phyloP scores from a whole-genome alignment of 2,329 filamentous ascomycete species.

The Atkinsonella hypoxylon region DNA sequence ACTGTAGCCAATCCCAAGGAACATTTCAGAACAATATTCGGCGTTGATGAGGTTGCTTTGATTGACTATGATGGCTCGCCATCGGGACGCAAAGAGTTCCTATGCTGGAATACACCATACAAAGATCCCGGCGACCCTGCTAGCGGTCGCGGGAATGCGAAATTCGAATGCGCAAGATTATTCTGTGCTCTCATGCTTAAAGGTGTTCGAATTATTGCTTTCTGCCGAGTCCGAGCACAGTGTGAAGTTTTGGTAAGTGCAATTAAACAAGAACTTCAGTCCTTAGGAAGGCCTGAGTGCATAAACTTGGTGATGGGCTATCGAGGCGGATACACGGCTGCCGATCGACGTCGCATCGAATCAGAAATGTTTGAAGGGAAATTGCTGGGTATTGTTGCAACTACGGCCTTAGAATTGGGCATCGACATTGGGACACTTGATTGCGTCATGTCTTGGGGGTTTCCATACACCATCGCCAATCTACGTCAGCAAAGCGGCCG shows the following conservation, averaged over 20 bases:
- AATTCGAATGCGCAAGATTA: conserved; percentile 75
- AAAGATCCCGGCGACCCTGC: conserved; percentile 80
- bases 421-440: conserved; percentile 93
- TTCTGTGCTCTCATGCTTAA: conserved; percentile 84
- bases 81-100: conserved; percentile 78
- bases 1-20: conserved; percentile 86
- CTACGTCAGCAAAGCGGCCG: conserved; percentile 88
- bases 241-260: conserved; percentile 77
- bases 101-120: conserved; percentile 96
- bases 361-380: conserved; percentile 95
- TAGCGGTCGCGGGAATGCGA: conserved; percentile 72
- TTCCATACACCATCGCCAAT: conserved; percentile 92
- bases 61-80: conserved; percentile 91
- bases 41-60: conserved; percentile 65
- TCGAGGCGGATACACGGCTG: conserved; percentile 84
- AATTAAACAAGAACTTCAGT: conserved; percentile 64
- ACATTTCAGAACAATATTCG: conserved; percentile 93
- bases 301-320: conserved; percentile 84
- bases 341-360: conserved; percentile 81
- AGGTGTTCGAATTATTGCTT: conserved; percentile 85
- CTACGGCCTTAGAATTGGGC: conserved; percentile 82
- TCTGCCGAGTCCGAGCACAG: conserved; percentile 76
- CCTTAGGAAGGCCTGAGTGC: conserved; percentile 62
- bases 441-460: conserved; percentile 86
- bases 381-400: conserved; percentile 84